Evolutionary conservation across 2,329 filamentous ascomycete genomes (phyloP), one percentile per base, ranked within the genome.

Genomic region (Scedosporium minutisporum): DNA sequence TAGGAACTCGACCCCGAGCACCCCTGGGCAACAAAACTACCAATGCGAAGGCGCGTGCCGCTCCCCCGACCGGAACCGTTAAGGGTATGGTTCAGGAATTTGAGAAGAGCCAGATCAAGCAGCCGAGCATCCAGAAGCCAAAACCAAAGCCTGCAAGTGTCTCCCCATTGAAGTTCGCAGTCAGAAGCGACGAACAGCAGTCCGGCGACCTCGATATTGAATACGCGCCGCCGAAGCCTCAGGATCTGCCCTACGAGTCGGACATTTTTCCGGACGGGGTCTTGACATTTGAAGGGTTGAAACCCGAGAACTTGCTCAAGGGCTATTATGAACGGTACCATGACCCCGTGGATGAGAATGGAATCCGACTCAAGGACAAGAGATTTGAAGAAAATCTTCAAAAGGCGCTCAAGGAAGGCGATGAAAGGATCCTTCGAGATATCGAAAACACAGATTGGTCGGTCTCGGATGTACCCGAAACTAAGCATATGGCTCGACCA

Each of bases 21-120:
- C 90, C 91, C 12, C 78, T 99, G 58, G 93, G 93, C 41, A 88
- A 91, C 80, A 99, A 99, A 76, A 97, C 93, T 1, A 97, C 95
- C 61, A 99, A 99, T 74, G 91, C 90, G 62, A 97, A 96, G 78
- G 83, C 87, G 64, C 85, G 80, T 71, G 81, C 80, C 59, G 53
- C 38, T 48, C 82, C 86, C 67, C 87, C 89, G 66, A 87, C 86
- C 3, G 84, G 84, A 6, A 87, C 83, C 33, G 87, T 83, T 38
- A 88, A 87, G 68, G 78, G 77, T 64, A 78, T 80, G 23, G 79
- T 82, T 48, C 80, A 82, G 58, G 84, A 87, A 64, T 74, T 83
- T 59, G 86, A 87, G 66, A 88, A 87, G 73, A 84, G 85, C 1
- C 82, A 84, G 63, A 73, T 78, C 18, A 87, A 84, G 66, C 82